Conservation (phyloP, 129 eudicot species). For the Daucus carota region DNA sequence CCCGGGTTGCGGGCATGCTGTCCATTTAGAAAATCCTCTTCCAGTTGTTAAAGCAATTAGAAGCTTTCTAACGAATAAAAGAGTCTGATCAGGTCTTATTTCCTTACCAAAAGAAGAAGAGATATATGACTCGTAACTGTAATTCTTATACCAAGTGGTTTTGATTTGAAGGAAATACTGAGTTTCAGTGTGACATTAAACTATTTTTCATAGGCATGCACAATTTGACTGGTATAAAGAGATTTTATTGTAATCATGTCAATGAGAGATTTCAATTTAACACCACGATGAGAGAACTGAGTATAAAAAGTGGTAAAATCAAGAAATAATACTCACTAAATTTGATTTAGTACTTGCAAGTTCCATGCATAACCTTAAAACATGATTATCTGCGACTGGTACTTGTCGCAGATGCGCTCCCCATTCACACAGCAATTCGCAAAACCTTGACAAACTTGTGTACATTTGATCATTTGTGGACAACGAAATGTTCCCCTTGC, state of each 20-base stretch:
- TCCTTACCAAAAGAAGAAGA: neutral
- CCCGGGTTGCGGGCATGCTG: slow-evolving; percentile 82
- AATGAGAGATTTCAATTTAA: no score
- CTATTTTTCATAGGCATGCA: neutral
- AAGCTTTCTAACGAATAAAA: slow-evolving; percentile 33
- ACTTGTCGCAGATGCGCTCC: neutral
- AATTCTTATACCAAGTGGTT: neutral
- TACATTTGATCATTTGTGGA: slow-evolving; percentile 4
- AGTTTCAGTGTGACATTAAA: no score
- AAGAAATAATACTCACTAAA: neutral
- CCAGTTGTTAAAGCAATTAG: slow-evolving; percentile 40
- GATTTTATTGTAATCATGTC: no score
- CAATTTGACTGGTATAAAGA: no score
- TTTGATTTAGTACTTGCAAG: neutral
- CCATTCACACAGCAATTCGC: slow-evolving; percentile 1
- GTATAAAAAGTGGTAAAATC: no score
- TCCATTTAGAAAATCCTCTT: slow-evolving; percentile 83
- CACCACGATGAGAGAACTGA: no score
- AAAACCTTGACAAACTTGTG: neutral
- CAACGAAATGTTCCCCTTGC: neutral
- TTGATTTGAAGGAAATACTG: no score
- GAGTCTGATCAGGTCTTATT: neutral
- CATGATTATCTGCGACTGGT: neutral
- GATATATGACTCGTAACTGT: neutral
- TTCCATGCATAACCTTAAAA: neutral